These are phyloP conservation scores for Anthoceros angustus DNA, from an alignment of 225 moss, liverwort and hornwort genomes.

Conservation along the genomic window DNA sequence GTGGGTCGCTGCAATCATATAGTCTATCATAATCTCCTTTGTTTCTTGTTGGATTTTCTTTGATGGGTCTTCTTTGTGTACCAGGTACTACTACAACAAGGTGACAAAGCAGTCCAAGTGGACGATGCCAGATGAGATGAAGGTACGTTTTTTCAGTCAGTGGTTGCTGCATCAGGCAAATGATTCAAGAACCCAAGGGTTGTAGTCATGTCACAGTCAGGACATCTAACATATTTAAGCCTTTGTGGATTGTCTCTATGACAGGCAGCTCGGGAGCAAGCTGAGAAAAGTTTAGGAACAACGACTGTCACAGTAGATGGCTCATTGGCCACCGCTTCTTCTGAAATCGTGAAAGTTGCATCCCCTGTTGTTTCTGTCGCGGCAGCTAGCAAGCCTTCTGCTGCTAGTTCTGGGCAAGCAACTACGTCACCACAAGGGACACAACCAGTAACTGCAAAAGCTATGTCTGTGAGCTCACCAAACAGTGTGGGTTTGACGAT, in stretches of 20 bases:
- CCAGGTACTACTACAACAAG: conserved; percentile 96
- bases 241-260: background rate
- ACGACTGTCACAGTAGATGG: conserved; percentile 17
- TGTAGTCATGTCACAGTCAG: too few relatives aligned
- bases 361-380: conserved; percentile 19
- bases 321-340: conserved; percentile 8
- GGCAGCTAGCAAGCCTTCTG: conserved; percentile 14
- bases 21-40: background rate
- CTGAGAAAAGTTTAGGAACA: conserved; percentile 43
- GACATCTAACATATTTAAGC: too few relatives aligned
- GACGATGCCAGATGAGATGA: conserved; percentile 99
- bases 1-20: background rate
- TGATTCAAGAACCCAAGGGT: too few relatives aligned
- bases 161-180: background rate
- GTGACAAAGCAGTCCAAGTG: conserved; percentile 84
- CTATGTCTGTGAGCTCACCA: too few relatives aligned
- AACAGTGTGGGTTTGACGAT: too few relatives aligned
- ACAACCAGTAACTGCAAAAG: too few relatives aligned
- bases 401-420: conserved; percentile 24
- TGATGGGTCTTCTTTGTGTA: conserved; percentile 3
- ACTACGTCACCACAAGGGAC: background rate
- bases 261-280: conserved; percentile 87
- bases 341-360: conserved; percentile 14
- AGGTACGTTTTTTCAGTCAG: conserved; percentile 26
- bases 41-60: background rate